phyloP scores from a whole-genome alignment of 2,329 filamentous ascomycete species.

The Falciphora oryzae region DNA sequence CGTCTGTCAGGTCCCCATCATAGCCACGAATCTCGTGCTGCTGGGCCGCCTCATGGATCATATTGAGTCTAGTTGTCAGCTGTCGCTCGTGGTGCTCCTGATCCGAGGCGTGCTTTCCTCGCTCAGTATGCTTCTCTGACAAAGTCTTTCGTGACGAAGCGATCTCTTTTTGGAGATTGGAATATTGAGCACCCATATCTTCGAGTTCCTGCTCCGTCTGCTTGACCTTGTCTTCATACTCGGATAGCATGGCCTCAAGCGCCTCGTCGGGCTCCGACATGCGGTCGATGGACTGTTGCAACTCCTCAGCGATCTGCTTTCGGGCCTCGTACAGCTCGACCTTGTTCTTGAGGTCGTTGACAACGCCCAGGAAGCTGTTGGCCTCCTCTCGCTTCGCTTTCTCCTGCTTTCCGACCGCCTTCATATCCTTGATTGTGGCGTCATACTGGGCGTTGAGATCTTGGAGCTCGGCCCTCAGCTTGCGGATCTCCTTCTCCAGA shows the following conservation, averaged over 20 bases:
- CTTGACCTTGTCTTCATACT: constrained; percentile 71
- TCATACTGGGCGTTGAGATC: constrained; percentile 45
- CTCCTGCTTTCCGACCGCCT: constrained; percentile 38
- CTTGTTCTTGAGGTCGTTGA: constrained; percentile 71
- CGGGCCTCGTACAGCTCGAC: constrained; percentile 66
- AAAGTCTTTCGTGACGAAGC: constrained; percentile 38
- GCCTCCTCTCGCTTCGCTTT: constrained; percentile 66
- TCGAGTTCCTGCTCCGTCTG: constrained; percentile 60
- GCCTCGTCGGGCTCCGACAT: constrained; percentile 72
- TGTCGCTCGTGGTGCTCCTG: constrained; percentile 84
- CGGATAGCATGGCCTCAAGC: constrained; percentile 63
- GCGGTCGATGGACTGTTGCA: constrained; percentile 68
- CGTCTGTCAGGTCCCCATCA: constrained; percentile 70
- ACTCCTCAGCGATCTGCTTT: constrained; percentile 62
- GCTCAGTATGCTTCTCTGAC: constrained; percentile 53
- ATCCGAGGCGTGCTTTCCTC: constrained; percentile 77
- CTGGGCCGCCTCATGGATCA: constrained; percentile 73
- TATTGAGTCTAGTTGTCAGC: constrained; percentile 60
- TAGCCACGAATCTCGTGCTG: constrained; percentile 78
- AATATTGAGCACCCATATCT: constrained; percentile 57
- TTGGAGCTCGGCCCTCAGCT: constrained; percentile 62
- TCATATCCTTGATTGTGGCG: constrained; percentile 48
- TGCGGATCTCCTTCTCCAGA: constrained; percentile 58
- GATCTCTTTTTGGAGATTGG: constrained; percentile 52
- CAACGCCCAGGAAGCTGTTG: constrained; percentile 66